Evolutionary conservation across 148 eudicot species (phyloP).

Genomic region (Arbutus unedo): DNA sequence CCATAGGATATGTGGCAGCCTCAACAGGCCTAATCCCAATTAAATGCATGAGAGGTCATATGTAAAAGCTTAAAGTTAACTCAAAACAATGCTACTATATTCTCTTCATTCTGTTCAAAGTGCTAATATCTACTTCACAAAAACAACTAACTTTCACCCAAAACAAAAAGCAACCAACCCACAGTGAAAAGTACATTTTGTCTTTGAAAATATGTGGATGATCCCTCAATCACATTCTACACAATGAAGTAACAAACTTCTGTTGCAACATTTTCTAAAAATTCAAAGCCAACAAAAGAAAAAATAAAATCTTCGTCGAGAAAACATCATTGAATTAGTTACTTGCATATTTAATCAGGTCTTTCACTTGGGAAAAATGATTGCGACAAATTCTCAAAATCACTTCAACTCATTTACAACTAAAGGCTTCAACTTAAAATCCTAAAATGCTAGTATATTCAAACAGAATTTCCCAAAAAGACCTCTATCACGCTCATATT

Average conservation of each 20-base stretch:
- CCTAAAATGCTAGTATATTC: too few relatives aligned
- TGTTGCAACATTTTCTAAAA: neutral
- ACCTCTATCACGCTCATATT: slow-evolving; percentile 1
- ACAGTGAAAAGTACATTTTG: too few relatives aligned
- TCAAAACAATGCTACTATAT: neutral
- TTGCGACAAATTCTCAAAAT: neutral
- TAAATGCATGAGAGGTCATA: neutral
- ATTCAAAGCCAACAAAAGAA: neutral
- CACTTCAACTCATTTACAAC: neutral
- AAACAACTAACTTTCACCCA: neutral
- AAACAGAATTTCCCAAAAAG: neutral
- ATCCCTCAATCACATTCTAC: neutral
- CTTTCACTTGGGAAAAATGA: neutral
- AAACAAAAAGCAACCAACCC: neutral
- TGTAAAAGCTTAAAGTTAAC: neutral
- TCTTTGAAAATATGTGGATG: too few relatives aligned
- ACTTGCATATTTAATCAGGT: neutral
- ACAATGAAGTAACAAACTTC: neutral
- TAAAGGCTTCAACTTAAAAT: neutral
- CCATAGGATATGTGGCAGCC: neutral
- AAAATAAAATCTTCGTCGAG: neutral
- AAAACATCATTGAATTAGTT: neutral
- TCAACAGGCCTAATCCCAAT: neutral
- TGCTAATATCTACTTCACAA: neutral
- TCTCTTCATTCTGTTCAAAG: neutral